phyloP scores from a whole-genome alignment of 2,329 filamentous ascomycete species.

The Tolypocladium capitatum region DNA sequence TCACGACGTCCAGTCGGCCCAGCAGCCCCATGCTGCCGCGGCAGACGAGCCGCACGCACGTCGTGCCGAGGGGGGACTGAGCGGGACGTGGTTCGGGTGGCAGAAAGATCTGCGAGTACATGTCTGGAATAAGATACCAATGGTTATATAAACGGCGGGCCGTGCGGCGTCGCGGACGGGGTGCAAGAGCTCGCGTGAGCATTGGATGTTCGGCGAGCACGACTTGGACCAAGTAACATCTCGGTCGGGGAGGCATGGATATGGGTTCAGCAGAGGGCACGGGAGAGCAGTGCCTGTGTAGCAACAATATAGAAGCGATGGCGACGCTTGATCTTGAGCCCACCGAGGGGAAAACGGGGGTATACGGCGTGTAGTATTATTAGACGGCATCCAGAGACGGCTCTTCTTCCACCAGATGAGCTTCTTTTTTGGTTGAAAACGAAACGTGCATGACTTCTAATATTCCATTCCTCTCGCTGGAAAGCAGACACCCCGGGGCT shows the following conservation, averaged over 20 bases:
- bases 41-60: slow-evolving; percentile 23
- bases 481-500: background rate
- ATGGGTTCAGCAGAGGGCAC: too few species aligned
- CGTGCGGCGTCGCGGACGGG: background rate
- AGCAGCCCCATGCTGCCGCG: slow-evolving; percentile 29
- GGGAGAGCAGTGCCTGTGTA: background rate
- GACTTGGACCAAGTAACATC: background rate
- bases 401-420: background rate
- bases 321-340: background rate
- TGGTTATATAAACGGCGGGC: background rate
- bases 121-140: background rate
- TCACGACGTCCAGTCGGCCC: slow-evolving; percentile 32
- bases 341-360: background rate
- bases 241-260: background rate
- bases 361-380: background rate
- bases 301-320: background rate
- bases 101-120: too few species aligned
- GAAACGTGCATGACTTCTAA: background rate
- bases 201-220: background rate
- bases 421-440: background rate
- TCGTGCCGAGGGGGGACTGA: slow-evolving; percentile 25
- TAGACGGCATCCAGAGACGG: background rate
- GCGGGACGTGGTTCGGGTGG: background rate
- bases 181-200: background rate
- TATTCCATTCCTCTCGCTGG: background rate